A percentile compares a stretch with the other conserved stretches of the same genome.
Evolutionary conservation across 495 filamentous ascomycete genomes (phyloP).

Genomic region (Penicillium riverlandense): DNA sequence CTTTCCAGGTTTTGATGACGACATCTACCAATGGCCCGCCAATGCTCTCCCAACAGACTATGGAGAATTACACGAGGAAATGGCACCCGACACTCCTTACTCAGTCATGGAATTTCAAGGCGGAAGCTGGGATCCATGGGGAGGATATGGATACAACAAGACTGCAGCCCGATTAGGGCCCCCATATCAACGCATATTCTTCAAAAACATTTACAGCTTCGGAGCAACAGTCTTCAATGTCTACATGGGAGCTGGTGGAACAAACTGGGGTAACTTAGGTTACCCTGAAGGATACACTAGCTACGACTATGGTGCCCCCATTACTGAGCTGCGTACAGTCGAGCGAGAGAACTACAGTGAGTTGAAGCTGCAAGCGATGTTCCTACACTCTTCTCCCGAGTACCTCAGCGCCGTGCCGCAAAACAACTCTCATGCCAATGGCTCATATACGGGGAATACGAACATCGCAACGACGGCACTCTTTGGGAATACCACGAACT

Average conservation of each 20-base stretch:
- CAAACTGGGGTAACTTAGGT: conserved; percentile 80
- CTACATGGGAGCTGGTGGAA: conserved; percentile 69
- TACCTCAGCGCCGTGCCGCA: conserved; percentile 52
- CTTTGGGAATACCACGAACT: conserved; percentile 47
- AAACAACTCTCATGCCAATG: conserved; percentile 33
- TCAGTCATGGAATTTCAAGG: conserved; percentile 62
- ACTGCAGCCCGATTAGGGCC: conserved; percentile 57
- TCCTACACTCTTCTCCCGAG: conserved; percentile 58
- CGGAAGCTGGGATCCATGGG: conserved; percentile 70
- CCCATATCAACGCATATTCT: conserved; percentile 71
- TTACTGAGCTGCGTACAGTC: conserved; percentile 60
- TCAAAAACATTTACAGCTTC: conserved; percentile 69
- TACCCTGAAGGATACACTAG: conserved; percentile 66
- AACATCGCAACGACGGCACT: conserved; percentile 55
- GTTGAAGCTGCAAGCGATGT: conserved; percentile 66
- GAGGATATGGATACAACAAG: conserved; percentile 54
- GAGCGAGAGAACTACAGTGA: conserved; percentile 73
- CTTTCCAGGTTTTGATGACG: conserved; percentile 51
- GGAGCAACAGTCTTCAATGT: conserved; percentile 55
- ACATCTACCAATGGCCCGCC: conserved; percentile 43
- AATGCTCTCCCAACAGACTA: conserved; percentile 39
- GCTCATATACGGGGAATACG: conserved; percentile 39
- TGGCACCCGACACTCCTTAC: conserved; percentile 60
- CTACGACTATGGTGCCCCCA: conserved; percentile 65
- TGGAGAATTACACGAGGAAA: conserved; percentile 41